Base-by-base conservation (phyloP, 805 yeast genomes). In the Ogataea polymorpha region DNA sequence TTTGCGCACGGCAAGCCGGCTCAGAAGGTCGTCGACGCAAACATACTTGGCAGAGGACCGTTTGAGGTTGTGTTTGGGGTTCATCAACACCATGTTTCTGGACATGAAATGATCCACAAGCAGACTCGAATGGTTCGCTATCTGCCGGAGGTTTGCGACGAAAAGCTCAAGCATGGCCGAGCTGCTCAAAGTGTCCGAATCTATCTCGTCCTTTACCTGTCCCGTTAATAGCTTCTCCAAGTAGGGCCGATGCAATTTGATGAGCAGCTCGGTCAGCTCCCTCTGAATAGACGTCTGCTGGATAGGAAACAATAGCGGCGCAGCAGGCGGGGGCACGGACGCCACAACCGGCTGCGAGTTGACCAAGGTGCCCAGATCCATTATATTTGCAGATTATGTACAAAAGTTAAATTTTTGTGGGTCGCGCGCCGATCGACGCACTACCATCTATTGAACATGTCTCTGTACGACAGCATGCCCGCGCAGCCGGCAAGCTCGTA, bases 61-160 rank as follows among this genome's bases (percentile, higher is more conserved):
- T 30, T 70, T 62, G 35, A 83, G 62, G 34, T 74, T 59, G 39
- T 75, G 79, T 44, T 76, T 82, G 1, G 84, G 69, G 48, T 82
- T 86, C 80, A 79, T 75, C 27, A 82, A 63, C 12, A 86, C 57
- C 47, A 84, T 63, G 41, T 80, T 82, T 49, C 79, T 78, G 6
- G 93, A 89, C 58, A 84, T 79, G 51, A 78, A 86, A 59, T 86
- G 93, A 49, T 83, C 86, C 23, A 85, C 90, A 31, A 86, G 58
- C 28, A 86, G 62, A 30, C 82, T 77, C 2, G 91, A 87, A 59
- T 86, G 90, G 51, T 74, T 79, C 3, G 74, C 66, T 0, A 80
- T 62, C n/a, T 72, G 70, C 26, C 67, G 54, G 4, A 81, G 55
- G 49, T 74, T 79, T 6, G 70, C 67, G 32, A 67, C 58, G 41